These are phyloP conservation scores for Candida nemodendra DNA, from an alignment of 805 yeast genomes.

Conservation along the genomic window DNA sequence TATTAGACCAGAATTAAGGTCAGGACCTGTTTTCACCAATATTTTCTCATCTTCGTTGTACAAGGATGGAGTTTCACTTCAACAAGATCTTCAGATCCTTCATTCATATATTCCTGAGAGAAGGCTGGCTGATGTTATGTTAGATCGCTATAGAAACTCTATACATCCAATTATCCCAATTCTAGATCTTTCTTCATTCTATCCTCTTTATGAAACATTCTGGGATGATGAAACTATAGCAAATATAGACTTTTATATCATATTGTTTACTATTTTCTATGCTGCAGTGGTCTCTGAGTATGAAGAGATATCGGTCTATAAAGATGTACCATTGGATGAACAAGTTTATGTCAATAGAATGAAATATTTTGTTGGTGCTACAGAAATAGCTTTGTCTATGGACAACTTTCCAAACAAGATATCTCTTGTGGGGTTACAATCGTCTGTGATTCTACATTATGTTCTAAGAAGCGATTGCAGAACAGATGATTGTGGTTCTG, in stretches of 20 bases:
- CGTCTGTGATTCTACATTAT: slow-evolving; percentile 44
- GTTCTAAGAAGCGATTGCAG: slow-evolving; percentile 52
- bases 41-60: slow-evolving; percentile 24
- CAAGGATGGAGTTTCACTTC: slow-evolving; percentile 7
- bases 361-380: slow-evolving; percentile 46
- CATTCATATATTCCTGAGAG: slow-evolving; percentile 45
- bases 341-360: slow-evolving; percentile 42
- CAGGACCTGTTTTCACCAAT: slow-evolving; percentile 25
- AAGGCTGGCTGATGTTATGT: slow-evolving; percentile 45
- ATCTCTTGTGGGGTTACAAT: slow-evolving; percentile 37
- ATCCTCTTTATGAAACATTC: slow-evolving; percentile 45
- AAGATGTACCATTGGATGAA: slow-evolving; percentile 19
- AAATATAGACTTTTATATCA: slow-evolving; percentile 45
- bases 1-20: slow-evolving; percentile 13
- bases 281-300: slow-evolving; percentile 60
- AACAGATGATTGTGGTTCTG: slow-evolving; percentile 52
- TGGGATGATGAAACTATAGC: slow-evolving; percentile 39
- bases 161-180: slow-evolving; percentile 58
- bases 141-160: slow-evolving; percentile 48
- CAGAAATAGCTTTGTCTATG: slow-evolving; percentile 50
- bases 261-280: slow-evolving; percentile 52
- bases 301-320: slow-evolving; percentile 51
- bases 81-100: slow-evolving; percentile 31
- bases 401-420: slow-evolving; percentile 49
- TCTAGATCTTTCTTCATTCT: slow-evolving; percentile 44